Conservation (phyloP, 345 rosid genomes). For the Boechera divaricarpa region DNA sequence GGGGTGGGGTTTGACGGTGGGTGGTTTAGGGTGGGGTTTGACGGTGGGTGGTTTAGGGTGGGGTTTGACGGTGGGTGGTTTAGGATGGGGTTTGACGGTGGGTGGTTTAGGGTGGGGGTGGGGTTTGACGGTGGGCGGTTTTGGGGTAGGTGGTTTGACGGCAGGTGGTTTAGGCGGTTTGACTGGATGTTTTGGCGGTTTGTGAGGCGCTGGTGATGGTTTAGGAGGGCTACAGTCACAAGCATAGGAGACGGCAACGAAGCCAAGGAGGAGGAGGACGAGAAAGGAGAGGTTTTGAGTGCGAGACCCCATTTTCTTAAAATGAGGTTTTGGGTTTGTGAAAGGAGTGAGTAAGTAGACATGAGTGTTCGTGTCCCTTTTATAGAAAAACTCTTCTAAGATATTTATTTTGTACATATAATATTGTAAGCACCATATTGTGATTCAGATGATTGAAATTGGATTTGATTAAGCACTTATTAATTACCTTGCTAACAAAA, state of each 20-base stretch:
- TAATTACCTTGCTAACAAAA: conserved; percentile 11
- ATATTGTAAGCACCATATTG: conserved; percentile 5
- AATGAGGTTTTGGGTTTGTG: conserved; percentile 31
- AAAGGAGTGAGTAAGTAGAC: conserved; percentile 27
- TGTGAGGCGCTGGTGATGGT: conserved; percentile 34
- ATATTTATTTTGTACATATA: not conserved
- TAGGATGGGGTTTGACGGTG: not conserved
- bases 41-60: conserved; percentile 33
- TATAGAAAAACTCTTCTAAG: conserved; percentile 26
- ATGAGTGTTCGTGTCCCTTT: conserved; percentile 26
- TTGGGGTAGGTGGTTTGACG: conserved; percentile 31
- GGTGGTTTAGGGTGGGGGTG: conserved; percentile 34
- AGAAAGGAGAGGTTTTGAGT: conserved; percentile 35
- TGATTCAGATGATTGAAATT: conserved; percentile 15
- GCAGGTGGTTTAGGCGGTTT: conserved; percentile 44
- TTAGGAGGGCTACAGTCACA: conserved; percentile 43
- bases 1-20: conserved; percentile 7
- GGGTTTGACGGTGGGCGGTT: conserved; percentile 29
- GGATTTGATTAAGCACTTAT: conserved; percentile 23
- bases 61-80: conserved; percentile 32
- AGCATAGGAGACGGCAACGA: conserved; percentile 40
- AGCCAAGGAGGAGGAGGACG: conserved; percentile 36
- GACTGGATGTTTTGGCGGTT: conserved; percentile 44
- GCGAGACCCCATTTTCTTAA: conserved; percentile 32
- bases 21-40: conserved; percentile 20